Base-by-base conservation (phyloP, 805 yeast genomes). In the Pichia pseudocactophila region DNA sequence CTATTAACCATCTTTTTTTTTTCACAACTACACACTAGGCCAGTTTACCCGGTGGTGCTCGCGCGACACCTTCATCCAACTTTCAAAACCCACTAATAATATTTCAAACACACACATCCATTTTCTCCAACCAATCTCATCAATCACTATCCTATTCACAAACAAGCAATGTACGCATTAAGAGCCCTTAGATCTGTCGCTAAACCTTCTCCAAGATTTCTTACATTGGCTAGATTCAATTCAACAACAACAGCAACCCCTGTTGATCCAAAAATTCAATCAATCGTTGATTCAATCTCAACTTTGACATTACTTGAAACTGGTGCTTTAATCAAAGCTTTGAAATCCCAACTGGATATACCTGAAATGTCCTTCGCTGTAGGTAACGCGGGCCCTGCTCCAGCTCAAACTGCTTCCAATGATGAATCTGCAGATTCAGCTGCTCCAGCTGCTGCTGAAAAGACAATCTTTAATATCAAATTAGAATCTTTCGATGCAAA, bases 401-500 rank as follows among this genome's bases (percentile, higher is more conserved):
- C 79, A 40, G 77, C 80, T 26, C 78, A 82, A 36, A 77, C 81
- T 7, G 80, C 78, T 30, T 81, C 78, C 34, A 76, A 73, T 33
- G 86, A 80, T 36, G 89, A 78, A 46, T 92, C 71, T 49, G 86
- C 70, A 47, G 88, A 77, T 46, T n/a, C n/a, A n/a, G 85, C 78
- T 55, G 76, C 67, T 35, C 82, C 80, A 57, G 94, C 86, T 56
- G 87, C 70, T 47, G 94, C 88, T 66, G 97, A 88, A 68, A 83
- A 90, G 75, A 85, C 96, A 51, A 85, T 92, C 52, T 92, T 92
- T 71, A 73, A 86, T 58, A 69, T 90, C 62, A 92, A 90, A 70
- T 78, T 90, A 58, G 97, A 90, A 63, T 76, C 90, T 34, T 89
- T 92, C 56, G 98, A 92, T 57, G 78, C 97, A 46, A 89, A 88